Conservation (phyloP, 345 rosid species). For the Murraya paniculata region DNA sequence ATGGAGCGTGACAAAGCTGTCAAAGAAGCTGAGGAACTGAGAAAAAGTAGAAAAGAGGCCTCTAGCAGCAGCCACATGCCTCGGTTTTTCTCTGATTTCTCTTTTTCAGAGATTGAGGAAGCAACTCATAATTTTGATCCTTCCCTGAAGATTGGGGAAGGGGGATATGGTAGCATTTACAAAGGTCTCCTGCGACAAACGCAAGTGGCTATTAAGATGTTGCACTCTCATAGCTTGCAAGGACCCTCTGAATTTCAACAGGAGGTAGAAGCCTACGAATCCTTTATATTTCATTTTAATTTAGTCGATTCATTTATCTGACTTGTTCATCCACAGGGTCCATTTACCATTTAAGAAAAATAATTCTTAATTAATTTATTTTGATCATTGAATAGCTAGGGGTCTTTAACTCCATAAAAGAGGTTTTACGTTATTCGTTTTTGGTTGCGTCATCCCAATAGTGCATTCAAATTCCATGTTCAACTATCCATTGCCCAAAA, state of each 20-base stretch:
- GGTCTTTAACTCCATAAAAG: neutral
- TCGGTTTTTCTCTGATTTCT: slow-evolving; percentile 64
- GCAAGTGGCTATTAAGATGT: slow-evolving; percentile 70
- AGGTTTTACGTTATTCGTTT: neutral
- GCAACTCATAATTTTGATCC: slow-evolving; percentile 69
- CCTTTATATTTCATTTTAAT: slow-evolving; percentile 2
- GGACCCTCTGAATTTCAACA: slow-evolving; percentile 84
- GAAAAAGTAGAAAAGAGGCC: slow-evolving; percentile 54
- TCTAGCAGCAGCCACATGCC: slow-evolving; percentile 37
- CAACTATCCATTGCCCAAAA: neutral
- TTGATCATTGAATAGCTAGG: neutral
- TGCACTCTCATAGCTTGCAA: slow-evolving; percentile 67
- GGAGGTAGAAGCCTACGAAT: slow-evolving; percentile 52
- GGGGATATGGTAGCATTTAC: slow-evolving; percentile 87
- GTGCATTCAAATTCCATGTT: neutral
- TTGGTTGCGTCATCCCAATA: neutral
- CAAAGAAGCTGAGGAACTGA: slow-evolving; percentile 77
- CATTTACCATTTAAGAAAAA: neutral
- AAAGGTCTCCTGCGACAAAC: slow-evolving; percentile 60
- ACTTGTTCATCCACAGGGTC: neutral
- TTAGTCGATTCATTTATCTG: neutral
- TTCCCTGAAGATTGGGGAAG: slow-evolving; percentile 81
- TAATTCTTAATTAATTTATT: neutral
- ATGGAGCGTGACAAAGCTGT: slow-evolving; percentile 75
- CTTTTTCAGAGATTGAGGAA: slow-evolving; percentile 65